phyloP scores from a whole-genome alignment of 306 rosid species.

The Cucumis hystrix region DNA sequence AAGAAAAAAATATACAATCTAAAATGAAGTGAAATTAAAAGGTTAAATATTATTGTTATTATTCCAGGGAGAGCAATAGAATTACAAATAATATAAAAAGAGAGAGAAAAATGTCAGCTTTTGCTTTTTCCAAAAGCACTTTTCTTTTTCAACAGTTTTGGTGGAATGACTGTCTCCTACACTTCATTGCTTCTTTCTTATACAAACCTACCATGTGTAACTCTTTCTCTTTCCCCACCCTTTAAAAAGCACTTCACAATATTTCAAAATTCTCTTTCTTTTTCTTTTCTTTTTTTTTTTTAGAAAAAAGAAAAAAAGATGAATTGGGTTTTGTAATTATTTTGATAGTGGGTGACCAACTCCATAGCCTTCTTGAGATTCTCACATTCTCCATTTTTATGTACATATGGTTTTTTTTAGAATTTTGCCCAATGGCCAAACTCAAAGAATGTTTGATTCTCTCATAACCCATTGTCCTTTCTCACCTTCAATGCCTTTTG shows the following conservation, averaged over 20 bases:
- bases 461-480: background rate
- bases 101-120: conserved; percentile 42
- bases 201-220: background rate
- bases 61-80: no score
- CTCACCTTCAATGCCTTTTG: conserved; percentile 23
- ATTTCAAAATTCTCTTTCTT: background rate
- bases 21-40: no score
- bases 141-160: conserved; percentile 41
- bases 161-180: conserved; percentile 51
- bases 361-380: conserved; percentile 67
- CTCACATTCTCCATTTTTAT: conserved; percentile 56
- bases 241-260: background rate
- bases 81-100: background rate
- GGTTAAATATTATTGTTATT: no score
- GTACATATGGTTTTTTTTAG: conserved; percentile 13
- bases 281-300: no score
- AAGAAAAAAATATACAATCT: no score
- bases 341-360: conserved; percentile 53
- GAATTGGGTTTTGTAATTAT: background rate
- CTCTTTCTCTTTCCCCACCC: background rate
- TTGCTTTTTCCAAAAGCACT: conserved; percentile 57
- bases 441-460: conserved; percentile 51
- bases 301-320: background rate
- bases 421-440: conserved; percentile 53
- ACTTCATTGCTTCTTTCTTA: background rate